Percentiles rank a stretch among this genome's conserved stretches.
These are phyloP conservation scores for Podospora fimiseda DNA, from an alignment of 495 filamentous ascomycete genomes.

Conservation along the genomic window DNA sequence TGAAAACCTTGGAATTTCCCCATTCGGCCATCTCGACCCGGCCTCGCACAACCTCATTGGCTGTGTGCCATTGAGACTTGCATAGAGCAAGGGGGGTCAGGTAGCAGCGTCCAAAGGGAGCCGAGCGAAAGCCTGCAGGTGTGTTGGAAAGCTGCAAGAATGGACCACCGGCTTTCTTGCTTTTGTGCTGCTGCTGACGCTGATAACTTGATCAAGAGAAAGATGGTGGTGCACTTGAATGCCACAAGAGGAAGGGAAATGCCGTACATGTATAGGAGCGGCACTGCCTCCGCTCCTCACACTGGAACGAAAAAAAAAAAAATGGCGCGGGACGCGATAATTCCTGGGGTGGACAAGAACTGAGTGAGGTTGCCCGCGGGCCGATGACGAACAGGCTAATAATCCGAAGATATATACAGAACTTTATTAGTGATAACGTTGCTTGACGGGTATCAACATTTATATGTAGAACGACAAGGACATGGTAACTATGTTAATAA, in stretches of 20 bases:
- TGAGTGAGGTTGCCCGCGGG: background rate
- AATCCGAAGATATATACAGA: conserved; percentile 2
- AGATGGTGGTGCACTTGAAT: background rate
- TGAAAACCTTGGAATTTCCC: conserved; percentile 15
- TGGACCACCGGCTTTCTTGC: background rate
- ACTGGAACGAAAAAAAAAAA: background rate
- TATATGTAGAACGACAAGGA: background rate
- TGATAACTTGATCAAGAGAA: background rate
- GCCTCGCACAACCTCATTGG: conserved; percentile 14
- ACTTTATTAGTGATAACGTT: background rate
- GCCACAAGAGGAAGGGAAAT: background rate
- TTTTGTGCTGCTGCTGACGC: background rate
- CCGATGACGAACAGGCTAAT: conserved; percentile 13
- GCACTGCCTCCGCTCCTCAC: background rate
- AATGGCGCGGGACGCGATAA: background rate
- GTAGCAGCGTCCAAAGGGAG: background rate
- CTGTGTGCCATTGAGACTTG: conserved; percentile 21
- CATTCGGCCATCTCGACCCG: conserved; percentile 15
- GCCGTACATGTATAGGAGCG: background rate
- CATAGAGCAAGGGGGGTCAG: conserved; percentile 14
- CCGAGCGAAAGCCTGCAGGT: background rate
- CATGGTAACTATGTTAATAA: conserved; percentile 3
- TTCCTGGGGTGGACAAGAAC: background rate
- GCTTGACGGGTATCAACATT: background rate
- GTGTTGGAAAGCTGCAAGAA: background rate